Percentiles rank a stretch among this genome's conserved stretches.
Conservation (phyloP, 1,284 basidiomycete genomes). For the Hemileia vastatrix region DNA sequence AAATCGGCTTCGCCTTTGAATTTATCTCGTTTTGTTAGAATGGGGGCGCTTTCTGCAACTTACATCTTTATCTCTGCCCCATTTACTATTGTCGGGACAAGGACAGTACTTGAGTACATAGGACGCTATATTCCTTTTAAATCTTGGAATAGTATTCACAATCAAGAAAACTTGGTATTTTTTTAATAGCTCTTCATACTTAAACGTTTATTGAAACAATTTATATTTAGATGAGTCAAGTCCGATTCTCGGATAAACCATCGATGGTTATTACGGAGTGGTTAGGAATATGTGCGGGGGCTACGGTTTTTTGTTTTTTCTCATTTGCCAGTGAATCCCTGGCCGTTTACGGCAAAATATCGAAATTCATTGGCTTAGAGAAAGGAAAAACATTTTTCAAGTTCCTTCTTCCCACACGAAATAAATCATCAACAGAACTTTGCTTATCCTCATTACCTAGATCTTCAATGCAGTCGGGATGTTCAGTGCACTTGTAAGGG, state of each 20-base stretch:
- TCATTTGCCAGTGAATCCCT: constrained; percentile 17
- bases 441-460: no score
- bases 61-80: constrained; percentile 17
- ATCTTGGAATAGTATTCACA: constrained; percentile 12
- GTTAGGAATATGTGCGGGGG: constrained; percentile 2
- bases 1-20: constrained; percentile 8
- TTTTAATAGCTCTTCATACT: not conserved
- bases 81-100: constrained; percentile 2
- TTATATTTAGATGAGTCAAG: not conserved
- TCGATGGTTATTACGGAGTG: constrained; percentile 7
- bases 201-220: not conserved
- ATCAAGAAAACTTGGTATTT: constrained; percentile 10
- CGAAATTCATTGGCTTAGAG: not conserved
- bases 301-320: constrained; percentile 16
- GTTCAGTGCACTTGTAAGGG: no score
- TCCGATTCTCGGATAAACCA: constrained; percentile 6
- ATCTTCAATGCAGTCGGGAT: no score
- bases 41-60: constrained; percentile 10
- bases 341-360: constrained; percentile 1
- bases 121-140: constrained; percentile 14
- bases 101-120: constrained; percentile 1
- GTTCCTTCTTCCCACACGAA: no score
- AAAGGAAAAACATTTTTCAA: no score
- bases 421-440: no score
- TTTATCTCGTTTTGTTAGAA: constrained; percentile 10